phyloP scores from a whole-genome alignment of 148 eudicot species.

The Salicornia ramosissima region DNA sequence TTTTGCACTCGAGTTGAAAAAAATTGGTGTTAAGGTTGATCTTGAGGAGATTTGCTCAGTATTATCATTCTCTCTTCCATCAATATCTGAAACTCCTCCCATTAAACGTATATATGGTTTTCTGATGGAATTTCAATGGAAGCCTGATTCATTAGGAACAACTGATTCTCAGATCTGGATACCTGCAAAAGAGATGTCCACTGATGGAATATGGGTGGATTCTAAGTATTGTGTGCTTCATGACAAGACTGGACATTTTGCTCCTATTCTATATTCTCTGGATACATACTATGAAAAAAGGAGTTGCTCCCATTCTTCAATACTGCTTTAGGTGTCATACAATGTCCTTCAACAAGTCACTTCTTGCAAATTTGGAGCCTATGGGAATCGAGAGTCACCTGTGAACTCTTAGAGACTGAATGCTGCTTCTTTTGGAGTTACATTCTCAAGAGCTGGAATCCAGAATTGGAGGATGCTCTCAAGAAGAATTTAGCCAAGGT shows the following conservation, averaged over 20 bases:
- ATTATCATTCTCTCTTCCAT: constrained; percentile 17
- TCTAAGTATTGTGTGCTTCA: constrained; percentile 17
- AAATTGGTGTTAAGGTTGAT: constrained; percentile 26
- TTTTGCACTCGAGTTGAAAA: constrained; percentile 11
- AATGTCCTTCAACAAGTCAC: constrained; percentile 21
- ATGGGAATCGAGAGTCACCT: constrained; percentile 14
- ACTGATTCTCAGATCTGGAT: constrained; percentile 18
- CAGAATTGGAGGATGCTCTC: constrained; percentile 4
- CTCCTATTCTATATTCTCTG: constrained; percentile 18
- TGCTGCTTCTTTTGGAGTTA: constrained; percentile 23
- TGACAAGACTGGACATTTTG: constrained; percentile 15
- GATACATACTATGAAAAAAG: constrained; percentile 17
- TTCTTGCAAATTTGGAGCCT: constrained; percentile 25
- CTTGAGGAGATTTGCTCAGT: constrained; percentile 19
- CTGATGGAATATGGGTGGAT: constrained; percentile 25
- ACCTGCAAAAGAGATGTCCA: constrained; percentile 1
- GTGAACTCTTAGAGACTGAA: constrained; percentile 5
- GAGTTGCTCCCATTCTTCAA: constrained; percentile 22
- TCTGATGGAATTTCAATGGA: constrained; percentile 23
- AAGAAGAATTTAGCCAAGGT: constrained; percentile 21
- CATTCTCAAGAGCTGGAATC: constrained; percentile 18
- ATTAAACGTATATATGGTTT: constrained; percentile 21
- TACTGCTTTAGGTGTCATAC: constrained; percentile 14
- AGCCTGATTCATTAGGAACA: constrained; percentile 7
- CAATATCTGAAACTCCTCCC: constrained; percentile 16